Percentiles rank a stretch among this genome's conserved stretches.
Conservation (phyloP, 1,139 yeast species). For the Meyerozyma sp. region DNA sequence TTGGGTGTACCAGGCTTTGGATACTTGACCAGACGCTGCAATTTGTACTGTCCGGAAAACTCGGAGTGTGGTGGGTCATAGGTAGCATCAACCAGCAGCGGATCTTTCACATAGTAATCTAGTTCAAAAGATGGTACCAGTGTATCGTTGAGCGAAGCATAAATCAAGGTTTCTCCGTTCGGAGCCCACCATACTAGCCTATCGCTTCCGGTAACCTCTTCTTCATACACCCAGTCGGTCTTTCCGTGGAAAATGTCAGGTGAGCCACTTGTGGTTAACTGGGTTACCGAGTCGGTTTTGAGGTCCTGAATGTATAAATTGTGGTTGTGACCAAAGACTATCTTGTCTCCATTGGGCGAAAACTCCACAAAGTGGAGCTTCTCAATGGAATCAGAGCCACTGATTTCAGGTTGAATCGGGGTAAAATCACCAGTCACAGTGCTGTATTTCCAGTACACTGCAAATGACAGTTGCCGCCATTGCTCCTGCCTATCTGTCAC, state of each 20-base stretch:
- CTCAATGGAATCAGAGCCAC: slow-evolving; percentile 16
- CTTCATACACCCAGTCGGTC: slow-evolving; percentile 97
- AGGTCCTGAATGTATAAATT: slow-evolving; percentile 53
- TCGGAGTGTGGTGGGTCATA: slow-evolving; percentile 15
- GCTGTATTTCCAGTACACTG: slow-evolving; percentile 55
- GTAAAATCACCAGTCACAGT: slow-evolving; percentile 20
- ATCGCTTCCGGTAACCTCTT: slow-evolving; percentile 69
- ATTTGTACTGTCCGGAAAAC: slow-evolving; percentile 51
- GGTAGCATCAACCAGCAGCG: slow-evolving; percentile 25
- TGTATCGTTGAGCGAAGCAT: slow-evolving; percentile 65
- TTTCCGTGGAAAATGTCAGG: slow-evolving; percentile 70
- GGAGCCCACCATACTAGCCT: slow-evolving; percentile 86
- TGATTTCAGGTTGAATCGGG: slow-evolving; percentile 34
- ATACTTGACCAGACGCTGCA: slow-evolving; percentile 50
- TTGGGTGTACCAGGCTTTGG: slow-evolving; percentile 85
- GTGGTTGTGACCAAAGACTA: slow-evolving; percentile 64
- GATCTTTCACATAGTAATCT: slow-evolving; percentile 51
- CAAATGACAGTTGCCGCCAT: slow-evolving; percentile 75
- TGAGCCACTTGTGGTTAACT: slow-evolving; percentile 68
- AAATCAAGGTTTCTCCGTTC: slow-evolving; percentile 60
- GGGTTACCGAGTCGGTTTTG: slow-evolving; percentile 16
- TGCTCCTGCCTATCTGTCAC: slow-evolving; percentile 25
- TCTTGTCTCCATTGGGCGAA: slow-evolving; percentile 64
- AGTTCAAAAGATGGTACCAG: slow-evolving; percentile 60
- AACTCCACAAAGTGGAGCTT: slow-evolving; percentile 57